Evolutionary conservation across 2,329 filamentous ascomycete genomes (phyloP).

Genomic region (Arthrinium puccinioides): DNA sequence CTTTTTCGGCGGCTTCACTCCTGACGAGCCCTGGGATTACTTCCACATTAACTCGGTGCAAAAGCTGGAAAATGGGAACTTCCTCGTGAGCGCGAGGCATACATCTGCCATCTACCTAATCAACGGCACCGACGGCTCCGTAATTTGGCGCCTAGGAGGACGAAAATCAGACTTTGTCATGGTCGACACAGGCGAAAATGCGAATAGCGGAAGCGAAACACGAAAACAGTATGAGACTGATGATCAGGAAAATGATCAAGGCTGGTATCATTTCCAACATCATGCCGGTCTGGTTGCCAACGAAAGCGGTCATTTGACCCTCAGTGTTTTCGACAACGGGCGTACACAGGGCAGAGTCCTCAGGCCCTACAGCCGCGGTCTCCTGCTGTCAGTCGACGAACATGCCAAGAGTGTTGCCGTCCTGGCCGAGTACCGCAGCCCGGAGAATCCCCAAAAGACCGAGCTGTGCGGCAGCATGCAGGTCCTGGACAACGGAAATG

Average conservation of each 20-base stretch:
- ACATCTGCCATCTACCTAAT: constrained; percentile 33
- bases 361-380: constrained; percentile 12
- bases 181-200: neutral
- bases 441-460: constrained; percentile 26
- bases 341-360: constrained; percentile 26
- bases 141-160: constrained; percentile 45
- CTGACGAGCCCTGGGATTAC: constrained; percentile 39
- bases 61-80: constrained; percentile 37
- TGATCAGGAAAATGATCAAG: constrained; percentile 32
- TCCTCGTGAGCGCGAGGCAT: constrained; percentile 33
- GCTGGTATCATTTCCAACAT: constrained; percentile 43
- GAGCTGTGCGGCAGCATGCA: constrained; percentile 37
- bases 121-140: constrained; percentile 32
- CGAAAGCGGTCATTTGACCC: constrained; percentile 13
- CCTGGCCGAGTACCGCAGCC: constrained; percentile 28
- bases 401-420: constrained; percentile 26
- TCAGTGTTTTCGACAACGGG: constrained; percentile 36
- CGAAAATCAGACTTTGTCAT: constrained; percentile 29
- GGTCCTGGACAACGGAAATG: constrained; percentile 31
- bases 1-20: neutral
- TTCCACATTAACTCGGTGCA: constrained; percentile 49
- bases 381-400: constrained; percentile 26
- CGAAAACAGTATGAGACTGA: too few relatives aligned
- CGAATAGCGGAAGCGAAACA: too few relatives aligned
- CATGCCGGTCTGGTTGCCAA: constrained; percentile 36